phyloP scores from a whole-genome alignment of 345 rosid species.

The Citrus trifoliata region DNA sequence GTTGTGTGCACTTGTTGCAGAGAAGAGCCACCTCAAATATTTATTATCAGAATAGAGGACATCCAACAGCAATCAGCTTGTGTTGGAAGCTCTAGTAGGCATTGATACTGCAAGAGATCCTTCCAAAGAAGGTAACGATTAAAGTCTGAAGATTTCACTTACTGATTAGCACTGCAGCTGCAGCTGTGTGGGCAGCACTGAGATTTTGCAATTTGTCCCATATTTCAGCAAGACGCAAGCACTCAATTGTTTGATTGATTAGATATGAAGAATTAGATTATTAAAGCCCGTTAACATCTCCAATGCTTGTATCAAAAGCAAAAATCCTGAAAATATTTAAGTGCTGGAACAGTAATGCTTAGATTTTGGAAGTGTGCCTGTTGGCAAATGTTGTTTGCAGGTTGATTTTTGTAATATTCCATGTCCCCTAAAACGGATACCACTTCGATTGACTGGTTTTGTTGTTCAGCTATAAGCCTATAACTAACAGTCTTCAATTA shows the following conservation, averaged over 20 bases:
- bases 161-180: too few species aligned
- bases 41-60: constrained; percentile 37
- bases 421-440: not conserved
- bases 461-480: too few species aligned
- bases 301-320: not conserved
- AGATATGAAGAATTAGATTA: not conserved
- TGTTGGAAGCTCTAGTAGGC: constrained; percentile 4
- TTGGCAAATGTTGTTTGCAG: not conserved
- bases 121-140: not conserved
- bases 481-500: too few species aligned
- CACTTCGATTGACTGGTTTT: not conserved
- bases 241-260: not conserved
- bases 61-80: constrained; percentile 7
- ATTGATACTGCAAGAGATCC: not conserved
- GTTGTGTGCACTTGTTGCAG: constrained; percentile 35
- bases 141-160: not conserved
- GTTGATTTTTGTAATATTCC: not conserved
- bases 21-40: constrained; percentile 56
- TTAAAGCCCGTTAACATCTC: not conserved
- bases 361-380: too few species aligned
- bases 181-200: not conserved
- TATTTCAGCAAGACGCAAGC: not conserved
- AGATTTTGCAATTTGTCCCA: not conserved
- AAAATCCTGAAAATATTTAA: not conserved
- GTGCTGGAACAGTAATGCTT: not conserved